Evolutionary conservation across 345 rosid species (phyloP).

Genomic region (Alliaria petiolata): DNA sequence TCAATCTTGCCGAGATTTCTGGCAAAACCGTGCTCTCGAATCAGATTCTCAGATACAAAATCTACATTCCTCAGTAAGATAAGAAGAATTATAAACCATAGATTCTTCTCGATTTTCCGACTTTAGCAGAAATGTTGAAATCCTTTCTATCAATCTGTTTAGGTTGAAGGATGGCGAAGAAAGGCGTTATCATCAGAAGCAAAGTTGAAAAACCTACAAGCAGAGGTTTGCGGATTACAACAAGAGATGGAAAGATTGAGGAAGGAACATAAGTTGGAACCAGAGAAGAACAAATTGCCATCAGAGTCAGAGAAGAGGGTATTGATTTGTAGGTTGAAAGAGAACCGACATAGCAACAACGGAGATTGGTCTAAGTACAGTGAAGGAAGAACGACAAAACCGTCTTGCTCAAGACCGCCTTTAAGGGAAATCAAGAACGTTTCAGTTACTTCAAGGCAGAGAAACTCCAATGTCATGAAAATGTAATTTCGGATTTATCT

Average conservation of each 20-base stretch:
- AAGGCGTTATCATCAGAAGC: constrained; percentile 56
- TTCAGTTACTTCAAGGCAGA: constrained; percentile 7
- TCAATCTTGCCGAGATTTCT: constrained; percentile 76
- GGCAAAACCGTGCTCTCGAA: constrained; percentile 80
- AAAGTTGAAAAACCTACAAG: constrained; percentile 46
- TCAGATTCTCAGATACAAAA: constrained; percentile 58
- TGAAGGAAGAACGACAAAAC: constrained; percentile 42
- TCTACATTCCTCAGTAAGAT: constrained; percentile 45
- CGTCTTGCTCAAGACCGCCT: constrained; percentile 20
- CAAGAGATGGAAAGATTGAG: constrained; percentile 45
- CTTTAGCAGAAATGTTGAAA: not conserved
- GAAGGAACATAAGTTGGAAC: constrained; percentile 26
- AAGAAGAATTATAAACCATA: not conserved
- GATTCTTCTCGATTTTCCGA: not conserved
- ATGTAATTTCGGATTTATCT: constrained; percentile 2
- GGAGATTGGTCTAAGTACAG: constrained; percentile 23
- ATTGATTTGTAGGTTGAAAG: constrained; percentile 61
- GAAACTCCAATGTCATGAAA: constrained; percentile 24
- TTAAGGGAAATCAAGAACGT: constrained; percentile 19
- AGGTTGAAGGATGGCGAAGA: constrained; percentile 78
- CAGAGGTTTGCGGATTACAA: constrained; percentile 37
- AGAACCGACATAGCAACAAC: constrained; percentile 33
- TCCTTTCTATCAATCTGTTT: not conserved
- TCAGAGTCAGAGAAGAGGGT: constrained; percentile 79
- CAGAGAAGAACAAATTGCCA: constrained; percentile 29